Evolutionary conservation across 2,329 filamentous ascomycete species (phyloP).

Genomic region (Plectosphaerella plurivora): DNA sequence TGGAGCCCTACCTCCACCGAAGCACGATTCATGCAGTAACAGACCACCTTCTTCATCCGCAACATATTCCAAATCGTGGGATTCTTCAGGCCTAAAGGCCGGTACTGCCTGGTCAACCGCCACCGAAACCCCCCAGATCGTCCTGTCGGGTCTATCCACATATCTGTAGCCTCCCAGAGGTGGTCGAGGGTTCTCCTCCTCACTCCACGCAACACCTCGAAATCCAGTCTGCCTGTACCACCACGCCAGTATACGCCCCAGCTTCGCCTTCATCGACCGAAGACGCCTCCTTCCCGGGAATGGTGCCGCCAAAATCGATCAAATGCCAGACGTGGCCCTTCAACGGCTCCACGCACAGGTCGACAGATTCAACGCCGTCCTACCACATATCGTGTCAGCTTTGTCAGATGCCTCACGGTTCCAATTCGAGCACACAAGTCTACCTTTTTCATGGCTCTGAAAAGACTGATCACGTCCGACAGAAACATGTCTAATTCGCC

Average conservation of each 20-base stretch:
- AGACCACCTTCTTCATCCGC: too few relatives aligned
- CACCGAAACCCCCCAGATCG: too few relatives aligned
- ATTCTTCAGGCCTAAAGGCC: too few relatives aligned
- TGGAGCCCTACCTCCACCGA: too few relatives aligned
- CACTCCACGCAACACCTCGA: background rate
- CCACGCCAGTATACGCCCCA: background rate
- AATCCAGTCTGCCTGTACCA: background rate
- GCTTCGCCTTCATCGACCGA: background rate
- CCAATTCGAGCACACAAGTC: background rate
- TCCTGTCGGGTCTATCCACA: too few relatives aligned
- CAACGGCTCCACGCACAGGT: background rate
- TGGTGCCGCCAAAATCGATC: background rate
- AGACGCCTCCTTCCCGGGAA: background rate
- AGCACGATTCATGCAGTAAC: too few relatives aligned
- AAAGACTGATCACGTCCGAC: background rate
- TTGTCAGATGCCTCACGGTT: too few relatives aligned
- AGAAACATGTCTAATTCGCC: background rate
- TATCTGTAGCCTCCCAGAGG: too few relatives aligned
- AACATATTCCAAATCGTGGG: too few relatives aligned
- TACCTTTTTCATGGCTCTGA: background rate
- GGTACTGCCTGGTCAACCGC: too few relatives aligned
- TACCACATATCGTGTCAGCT: background rate
- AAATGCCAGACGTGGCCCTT: background rate
- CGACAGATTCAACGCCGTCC: background rate
- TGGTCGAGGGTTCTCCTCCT: too few relatives aligned